A percentile compares a stretch with the other conserved stretches of the same genome.
Evolutionary conservation across 2,329 filamentous ascomycete genomes (phyloP).

Genomic region (Aspergillus candidus): DNA sequence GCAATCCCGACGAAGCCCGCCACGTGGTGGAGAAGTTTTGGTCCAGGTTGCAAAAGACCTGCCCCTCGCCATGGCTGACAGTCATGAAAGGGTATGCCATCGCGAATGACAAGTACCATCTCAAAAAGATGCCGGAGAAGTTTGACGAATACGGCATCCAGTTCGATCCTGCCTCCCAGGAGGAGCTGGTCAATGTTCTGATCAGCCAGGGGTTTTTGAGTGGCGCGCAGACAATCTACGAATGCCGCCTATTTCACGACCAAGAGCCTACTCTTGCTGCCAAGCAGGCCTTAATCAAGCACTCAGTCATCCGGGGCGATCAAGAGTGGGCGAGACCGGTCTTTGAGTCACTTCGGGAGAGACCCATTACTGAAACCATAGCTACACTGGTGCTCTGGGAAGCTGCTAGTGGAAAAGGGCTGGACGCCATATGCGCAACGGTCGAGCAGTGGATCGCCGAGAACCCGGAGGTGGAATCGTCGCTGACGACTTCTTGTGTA

Average conservation of each 20-base stretch:
- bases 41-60: constrained; percentile 25
- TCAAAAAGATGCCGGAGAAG: constrained; percentile 51
- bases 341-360: constrained; percentile 45
- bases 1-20: constrained; percentile 50
- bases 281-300: constrained; percentile 53
- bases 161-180: constrained; percentile 38
- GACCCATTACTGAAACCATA: constrained; percentile 55
- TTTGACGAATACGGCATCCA: constrained; percentile 49
- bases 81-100: constrained; percentile 57
- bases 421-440: constrained; percentile 68
- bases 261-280: constrained; percentile 41
- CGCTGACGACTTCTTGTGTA: constrained; percentile 64
- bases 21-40: constrained; percentile 41
- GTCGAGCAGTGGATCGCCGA: constrained; percentile 57
- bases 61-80: constrained; percentile 39
- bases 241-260: constrained; percentile 44
- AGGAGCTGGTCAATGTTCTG: constrained; percentile 57
- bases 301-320: constrained; percentile 55
- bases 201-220: constrained; percentile 51
- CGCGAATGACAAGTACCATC: constrained; percentile 53
- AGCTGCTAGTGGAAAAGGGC: constrained; percentile 62
- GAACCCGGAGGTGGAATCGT: constrained; percentile 39
- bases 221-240: constrained; percentile 64
- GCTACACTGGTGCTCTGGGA: constrained; percentile 72
- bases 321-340: constrained; percentile 57